These are phyloP conservation scores for Colletotrichum sojae DNA, from an alignment of 2,329 filamentous ascomycete genomes.

Conservation along the genomic window DNA sequence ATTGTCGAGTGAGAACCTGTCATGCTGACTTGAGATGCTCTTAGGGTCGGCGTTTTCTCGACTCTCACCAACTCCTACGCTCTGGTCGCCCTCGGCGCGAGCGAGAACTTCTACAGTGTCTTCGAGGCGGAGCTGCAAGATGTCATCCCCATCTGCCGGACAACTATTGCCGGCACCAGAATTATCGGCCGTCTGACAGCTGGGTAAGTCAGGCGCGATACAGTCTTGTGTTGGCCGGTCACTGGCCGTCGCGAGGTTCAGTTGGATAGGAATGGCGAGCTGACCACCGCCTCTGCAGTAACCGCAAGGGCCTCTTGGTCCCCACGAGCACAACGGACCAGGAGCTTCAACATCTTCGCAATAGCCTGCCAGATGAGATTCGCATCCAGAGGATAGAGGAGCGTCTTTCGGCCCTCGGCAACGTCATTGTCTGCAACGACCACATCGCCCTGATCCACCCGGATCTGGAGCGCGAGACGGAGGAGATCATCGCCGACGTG, in stretches of 20 bases:
- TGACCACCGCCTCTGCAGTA: constrained; percentile 64
- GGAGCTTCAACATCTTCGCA: constrained; percentile 96
- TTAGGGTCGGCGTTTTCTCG: constrained; percentile 94
- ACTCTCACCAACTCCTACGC: constrained; percentile 98
- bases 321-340: constrained; percentile 97
- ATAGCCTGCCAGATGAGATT: constrained; percentile 90
- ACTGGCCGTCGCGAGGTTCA: not conserved
- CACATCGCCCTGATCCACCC: constrained; percentile 97
- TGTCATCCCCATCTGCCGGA: constrained; percentile 96
- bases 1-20: constrained; percentile 19
- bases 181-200: constrained; percentile 97
- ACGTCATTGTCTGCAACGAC: constrained; percentile 97
- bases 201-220: constrained; percentile 68
- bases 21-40: constrained; percentile 42
- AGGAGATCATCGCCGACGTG: constrained; percentile 98
- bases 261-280: constrained; percentile 17
- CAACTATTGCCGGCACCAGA: constrained; percentile 94
- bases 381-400: constrained; percentile 99
- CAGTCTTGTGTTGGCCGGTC: not conserved
- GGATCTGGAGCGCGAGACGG: constrained; percentile 96
- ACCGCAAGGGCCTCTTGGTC: constrained; percentile 96
- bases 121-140: constrained; percentile 99
- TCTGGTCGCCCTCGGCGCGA: constrained; percentile 92
- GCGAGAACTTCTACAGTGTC: constrained; percentile 99
- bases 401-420: constrained; percentile 93